Base-by-base conservation (phyloP, 768 basidiomycete species). In the Pleurotus tuber-regium region DNA sequence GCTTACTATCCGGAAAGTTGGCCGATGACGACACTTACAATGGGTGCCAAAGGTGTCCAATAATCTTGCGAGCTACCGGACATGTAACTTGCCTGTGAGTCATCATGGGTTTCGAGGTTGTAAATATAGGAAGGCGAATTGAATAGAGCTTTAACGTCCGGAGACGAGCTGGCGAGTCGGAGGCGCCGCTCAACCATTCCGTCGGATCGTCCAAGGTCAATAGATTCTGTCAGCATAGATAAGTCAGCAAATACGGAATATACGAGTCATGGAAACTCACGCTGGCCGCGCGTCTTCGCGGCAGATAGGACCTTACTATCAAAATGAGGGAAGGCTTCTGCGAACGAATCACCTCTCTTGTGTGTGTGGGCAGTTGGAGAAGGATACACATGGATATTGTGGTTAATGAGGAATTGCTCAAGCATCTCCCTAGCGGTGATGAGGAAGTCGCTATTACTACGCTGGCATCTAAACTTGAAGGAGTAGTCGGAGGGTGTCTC, bases 241-340 rank as follows among this genome's bases (percentile, higher is more conserved):
- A 46, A 39, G 53, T 38, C 8, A 47, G 38, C 26, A 55, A 30
- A 40, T 24, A 42, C 35, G 29, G 40, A 31, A 25, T 21, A 49
- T 50, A 43, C 50, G 48, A 54, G 49, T 30, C 29, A 43, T 33
- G 65, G 71, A 54, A 58, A 76, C 46, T 48, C 11, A 48, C 76
- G 78, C 68, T 75, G 74, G 63, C 88, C 87, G 53, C 82, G 80
- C 43, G 84, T 80, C 59, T 83, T 78, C 7, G 87, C 82, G 18
- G 88, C 86, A 12, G 93, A 86, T 42, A 97, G 76, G 1, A 97
- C 83, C 68, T 94, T 97, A 71, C 91, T 92, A 64, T 97, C 92
- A 66, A 97, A 96, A 67, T 96, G 93, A 21, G 93, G 90, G 77
- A 96, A 95, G 1, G 94, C 91, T 63, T 96, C 93, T 28, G 93